Base-by-base conservation (phyloP, 2,329 filamentous ascomycete genomes). In the Hypomyces rosellus region DNA sequence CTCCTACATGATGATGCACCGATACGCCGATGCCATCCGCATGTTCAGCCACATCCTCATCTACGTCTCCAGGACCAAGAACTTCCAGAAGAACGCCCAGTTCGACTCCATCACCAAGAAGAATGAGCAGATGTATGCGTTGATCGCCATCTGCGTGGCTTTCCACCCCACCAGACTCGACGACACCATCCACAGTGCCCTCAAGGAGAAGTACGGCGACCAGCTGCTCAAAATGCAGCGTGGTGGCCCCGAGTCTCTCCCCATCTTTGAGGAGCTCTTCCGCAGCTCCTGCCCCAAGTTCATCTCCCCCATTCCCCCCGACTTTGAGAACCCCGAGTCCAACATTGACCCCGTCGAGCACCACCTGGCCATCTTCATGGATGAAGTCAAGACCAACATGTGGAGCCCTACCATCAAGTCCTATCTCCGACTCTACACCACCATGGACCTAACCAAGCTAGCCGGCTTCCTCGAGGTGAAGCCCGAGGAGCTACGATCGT, bases 1-100 rank as follows among this genome's bases (percentile, higher is more conserved):
- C 84, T 95, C 89, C 61, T 99, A 99, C 86, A 97, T 99, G 92
- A 99, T 99, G 93, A 95, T 97, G 89, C 90, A 93, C 76, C 89
- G 93, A 69, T 99, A 99, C 70, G 89, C 90, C 73, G 93, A 99
- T 73, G 93, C 93, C 71, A 96, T 99, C 76, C 90, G 92, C 80
- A 96, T 96, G 86, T 99, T 99, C 84, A 95, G 89, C 80, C 93
- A 99, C 81, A 99, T 99, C 72, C 84, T 99, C 63, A 87, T 99
- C 74, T 99, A 97, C 75, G 91, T 99, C 60, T 96, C 90, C 61
- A 82, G 93, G 65, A 99, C 93, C 67, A 99, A 99, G 88, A 97
- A 97, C 81, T 97, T 97, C 84, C 93, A 99, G 76, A 99, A 97
- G 85, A 95, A 91, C 70, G 87, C 88, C 25, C 88, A 96, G 76